Conservation (phyloP, 1,284 basidiomycete species). For the Sphagnurus paluster region DNA sequence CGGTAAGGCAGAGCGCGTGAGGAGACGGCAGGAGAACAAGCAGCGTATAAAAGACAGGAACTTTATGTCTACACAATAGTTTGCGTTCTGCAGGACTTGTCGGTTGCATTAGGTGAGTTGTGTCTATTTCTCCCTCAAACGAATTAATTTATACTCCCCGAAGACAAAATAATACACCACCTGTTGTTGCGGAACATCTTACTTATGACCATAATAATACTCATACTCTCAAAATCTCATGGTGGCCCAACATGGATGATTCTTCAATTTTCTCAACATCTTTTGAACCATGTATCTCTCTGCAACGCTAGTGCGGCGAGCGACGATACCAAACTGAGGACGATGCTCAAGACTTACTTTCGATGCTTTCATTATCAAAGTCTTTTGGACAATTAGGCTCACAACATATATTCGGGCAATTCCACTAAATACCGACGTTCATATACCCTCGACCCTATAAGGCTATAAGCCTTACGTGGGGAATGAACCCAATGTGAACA, state of each 20-base stretch:
- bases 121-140: not conserved
- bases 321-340: too few species aligned
- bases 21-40: constrained; percentile 60
- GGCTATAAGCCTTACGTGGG: constrained; percentile 39
- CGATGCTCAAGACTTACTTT: too few species aligned
- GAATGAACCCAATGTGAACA: constrained; percentile 73
- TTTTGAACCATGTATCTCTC: too few species aligned
- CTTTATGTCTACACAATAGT: constrained; percentile 72
- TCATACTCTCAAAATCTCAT: not conserved
- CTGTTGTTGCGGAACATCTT: not conserved
- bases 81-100: constrained; percentile 14
- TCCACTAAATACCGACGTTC: too few species aligned
- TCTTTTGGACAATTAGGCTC: too few species aligned
- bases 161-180: not conserved
- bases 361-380: too few species aligned
- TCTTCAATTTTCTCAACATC: too few species aligned
- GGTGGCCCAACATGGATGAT: too few species aligned
- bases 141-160: not conserved
- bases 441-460: too few species aligned
- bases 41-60: constrained; percentile 72
- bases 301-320: too few species aligned
- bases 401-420: too few species aligned
- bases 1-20: constrained; percentile 63
- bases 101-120: constrained; percentile 1
- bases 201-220: too few species aligned